A percentile compares a stretch with the other conserved stretches of the same genome.
Conservation (phyloP, 2,329 filamentous ascomycete genomes). For the Xylariales sp. region DNA sequence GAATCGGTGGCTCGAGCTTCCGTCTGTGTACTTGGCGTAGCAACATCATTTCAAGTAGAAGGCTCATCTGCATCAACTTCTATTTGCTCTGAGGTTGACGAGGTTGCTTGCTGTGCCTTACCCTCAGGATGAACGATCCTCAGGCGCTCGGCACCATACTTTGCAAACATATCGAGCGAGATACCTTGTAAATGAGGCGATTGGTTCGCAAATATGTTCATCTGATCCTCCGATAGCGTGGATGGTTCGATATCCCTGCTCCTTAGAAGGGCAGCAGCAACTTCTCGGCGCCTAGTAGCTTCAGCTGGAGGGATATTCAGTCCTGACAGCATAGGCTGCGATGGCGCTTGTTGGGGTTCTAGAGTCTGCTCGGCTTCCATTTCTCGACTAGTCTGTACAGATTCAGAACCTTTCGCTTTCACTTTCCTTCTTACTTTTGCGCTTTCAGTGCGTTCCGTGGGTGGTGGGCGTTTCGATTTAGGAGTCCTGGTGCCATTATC, state of each 20-base stretch:
- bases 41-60: too few relatives aligned
- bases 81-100: conserved; percentile 18
- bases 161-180: conserved; percentile 51
- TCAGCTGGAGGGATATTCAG: conserved; percentile 40
- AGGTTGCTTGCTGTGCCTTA: conserved; percentile 17
- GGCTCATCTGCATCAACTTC: too few relatives aligned
- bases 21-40: too few relatives aligned
- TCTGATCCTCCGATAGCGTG: conserved; percentile 50
- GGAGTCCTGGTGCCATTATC: conserved; percentile 11
- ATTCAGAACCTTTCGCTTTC: too few relatives aligned
- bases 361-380: too few relatives aligned
- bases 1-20: conserved; percentile 8
- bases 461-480: conserved; percentile 18
- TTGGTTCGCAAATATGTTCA: conserved; percentile 57
- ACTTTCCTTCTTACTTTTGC: too few relatives aligned
- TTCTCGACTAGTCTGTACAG: too few relatives aligned
- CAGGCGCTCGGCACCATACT: conserved; percentile 53
- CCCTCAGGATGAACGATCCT: conserved; percentile 51
- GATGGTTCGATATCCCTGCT: conserved; percentile 45
- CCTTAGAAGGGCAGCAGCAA: conserved; percentile 42
- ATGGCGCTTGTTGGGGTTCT: too few relatives aligned
- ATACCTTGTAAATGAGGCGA: conserved; percentile 49
- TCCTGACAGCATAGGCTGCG: conserved; percentile 26
- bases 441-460: conserved; percentile 20
- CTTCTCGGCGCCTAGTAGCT: conserved; percentile 43